Evolutionary conservation across 1,284 basidiomycete species (phyloP).

Genomic region (Heliocybe sulcata): DNA sequence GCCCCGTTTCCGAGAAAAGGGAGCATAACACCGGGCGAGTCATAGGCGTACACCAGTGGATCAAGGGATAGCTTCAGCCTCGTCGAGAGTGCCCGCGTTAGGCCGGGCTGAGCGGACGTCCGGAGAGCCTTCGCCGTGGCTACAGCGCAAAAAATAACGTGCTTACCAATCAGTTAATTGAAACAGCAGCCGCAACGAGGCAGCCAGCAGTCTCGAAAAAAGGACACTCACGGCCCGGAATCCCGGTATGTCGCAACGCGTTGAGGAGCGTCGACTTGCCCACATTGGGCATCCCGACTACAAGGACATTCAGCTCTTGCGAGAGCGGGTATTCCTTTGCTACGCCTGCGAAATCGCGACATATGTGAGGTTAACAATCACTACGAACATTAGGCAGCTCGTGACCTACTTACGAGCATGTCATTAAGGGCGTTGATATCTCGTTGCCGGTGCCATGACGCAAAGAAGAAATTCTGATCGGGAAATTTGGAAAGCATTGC

Average conservation of each 20-base stretch:
- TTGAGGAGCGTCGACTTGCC: conserved; percentile 96
- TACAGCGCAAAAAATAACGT: conserved; percentile 12
- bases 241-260: conserved; percentile 83
- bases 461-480: conserved; percentile 58
- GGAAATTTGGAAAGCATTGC: conserved; percentile 65
- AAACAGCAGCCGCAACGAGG: not conserved
- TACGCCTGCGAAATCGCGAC: conserved; percentile 39
- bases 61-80: conserved; percentile 74
- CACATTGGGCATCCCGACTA: conserved; percentile 98
- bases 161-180: conserved; percentile 2
- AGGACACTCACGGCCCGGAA: conserved; percentile 63
- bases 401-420: conserved; percentile 63
- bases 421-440: conserved; percentile 60
- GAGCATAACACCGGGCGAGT: conserved; percentile 96
- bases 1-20: conserved; percentile 88
- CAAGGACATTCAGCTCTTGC: conserved; percentile 79
- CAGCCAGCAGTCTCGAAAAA: not conserved
- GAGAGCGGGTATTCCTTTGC: conserved; percentile 61
- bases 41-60: conserved; percentile 88
- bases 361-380: not conserved
- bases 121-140: conserved; percentile 80
- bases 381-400: conserved; percentile 2
- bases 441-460: conserved; percentile 58
- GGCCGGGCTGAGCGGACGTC: conserved; percentile 85
- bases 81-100: conserved; percentile 80